A percentile compares a stretch with the other conserved stretches of the same genome.
phyloP scores from a whole-genome alignment of 169 alveolate species.

The Plasmodium berghei region DNA sequence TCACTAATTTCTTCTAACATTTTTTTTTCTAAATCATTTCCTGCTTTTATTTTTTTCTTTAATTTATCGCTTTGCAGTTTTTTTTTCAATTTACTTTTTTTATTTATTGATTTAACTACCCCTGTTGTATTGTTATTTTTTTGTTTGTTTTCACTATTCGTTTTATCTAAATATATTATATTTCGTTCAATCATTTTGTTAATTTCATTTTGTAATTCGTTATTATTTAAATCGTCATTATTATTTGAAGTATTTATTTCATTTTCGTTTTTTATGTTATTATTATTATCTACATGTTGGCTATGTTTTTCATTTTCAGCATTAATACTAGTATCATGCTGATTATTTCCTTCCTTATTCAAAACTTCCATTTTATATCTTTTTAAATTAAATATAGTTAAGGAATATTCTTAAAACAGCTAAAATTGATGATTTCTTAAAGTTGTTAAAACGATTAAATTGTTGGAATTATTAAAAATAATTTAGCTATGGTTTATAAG shows the following conservation, averaged over 20 bases:
- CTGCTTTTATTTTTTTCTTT: conserved; percentile 38
- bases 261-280: background rate
- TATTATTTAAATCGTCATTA: background rate
- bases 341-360: too few relatives aligned
- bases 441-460: too few relatives aligned
- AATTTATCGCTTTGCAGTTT: conserved; percentile 8
- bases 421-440: too few relatives aligned
- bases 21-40: conserved; percentile 44
- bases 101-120: conserved; percentile 2
- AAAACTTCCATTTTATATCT: too few relatives aligned
- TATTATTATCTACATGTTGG: background rate
- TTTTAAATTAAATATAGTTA: too few relatives aligned
- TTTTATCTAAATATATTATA: conserved; percentile 20
- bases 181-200: conserved; percentile 68
- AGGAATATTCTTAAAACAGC: too few relatives aligned
- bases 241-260: background rate
- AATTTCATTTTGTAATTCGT: conserved; percentile 55
- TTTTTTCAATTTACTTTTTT: conserved; percentile 19
- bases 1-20: conserved; percentile 73
- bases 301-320: background rate
- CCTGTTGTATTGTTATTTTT: background rate
- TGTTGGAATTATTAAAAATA: too few relatives aligned
- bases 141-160: conserved; percentile 3
- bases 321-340: too few relatives aligned
- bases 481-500: too few relatives aligned